Evolutionary conservation across 805 yeast genomes (phyloP), one percentile per base, ranked within the genome.

Genomic region (Yarrowia sp.): DNA sequence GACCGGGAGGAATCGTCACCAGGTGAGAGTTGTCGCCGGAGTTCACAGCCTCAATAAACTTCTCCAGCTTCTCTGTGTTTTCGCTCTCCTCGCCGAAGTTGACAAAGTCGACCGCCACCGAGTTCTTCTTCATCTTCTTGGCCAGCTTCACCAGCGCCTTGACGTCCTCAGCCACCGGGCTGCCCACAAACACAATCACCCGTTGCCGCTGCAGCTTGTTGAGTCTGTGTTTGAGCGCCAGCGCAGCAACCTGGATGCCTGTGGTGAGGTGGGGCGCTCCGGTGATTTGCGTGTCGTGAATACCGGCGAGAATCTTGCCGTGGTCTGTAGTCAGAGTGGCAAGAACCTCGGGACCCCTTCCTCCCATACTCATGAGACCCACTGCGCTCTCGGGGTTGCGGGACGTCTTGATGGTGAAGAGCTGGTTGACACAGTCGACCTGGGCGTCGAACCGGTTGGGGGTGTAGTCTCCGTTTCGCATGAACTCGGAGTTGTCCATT

Each of bases 171-270:
- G 72, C 73, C 49, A 94, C 79, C 29, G 98, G 98, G 63, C 90
- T 83, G 16, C 96, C 97, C 42, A 91, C 90, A 74, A 94, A 94
- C 36, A 84, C 89, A 63, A 94, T 82, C 64, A 94, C 88, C 67
- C 99, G 83, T 76, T 91, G 97, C 67, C 83, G 87, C 73, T 91
- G 98, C 6, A 87, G 86, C 74, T 88, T 91, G 76, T 94, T 93
- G 74, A 91, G 97, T 70, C 99, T 90, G 76, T 93, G 97, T 72
- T 92, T 94, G 71, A 93, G 84, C 18, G 97, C 97, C 70, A 94
- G 76, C 1, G 87, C 87, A 13, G 98, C 98, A 65, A 94, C 96
- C 76, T 92, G 97, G 68, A 94, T 84, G 10, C 96, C 96, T 36
- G 91, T 87, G 27, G 86, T 78, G 63, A 94, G 80, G 70, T 90